phyloP scores from a whole-genome alignment of 2,329 filamentous ascomycete genomes.

The Pleurostoma richardsiae region DNA sequence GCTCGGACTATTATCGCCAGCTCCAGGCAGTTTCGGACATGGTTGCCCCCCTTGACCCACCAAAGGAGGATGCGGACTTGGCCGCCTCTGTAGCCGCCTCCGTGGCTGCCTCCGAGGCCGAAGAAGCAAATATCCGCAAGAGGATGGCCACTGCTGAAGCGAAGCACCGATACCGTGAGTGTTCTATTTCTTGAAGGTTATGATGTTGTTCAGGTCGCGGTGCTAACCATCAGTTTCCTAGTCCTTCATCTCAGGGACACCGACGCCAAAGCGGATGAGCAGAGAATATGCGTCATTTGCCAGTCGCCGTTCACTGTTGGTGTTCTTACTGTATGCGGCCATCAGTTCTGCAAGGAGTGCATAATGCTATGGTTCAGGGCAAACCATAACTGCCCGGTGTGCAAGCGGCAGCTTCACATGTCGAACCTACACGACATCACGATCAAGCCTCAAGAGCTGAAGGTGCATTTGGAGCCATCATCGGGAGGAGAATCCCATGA shows the following conservation, averaged over 20 bases:
- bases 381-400: constrained; percentile 76
- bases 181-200: background rate
- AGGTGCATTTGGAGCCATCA: constrained; percentile 43
- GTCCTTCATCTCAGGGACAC: constrained; percentile 49
- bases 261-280: constrained; percentile 58
- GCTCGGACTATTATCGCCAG: constrained; percentile 86
- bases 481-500: constrained; percentile 10
- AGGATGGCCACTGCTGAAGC: constrained; percentile 61
- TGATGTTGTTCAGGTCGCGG: background rate
- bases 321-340: constrained; percentile 80
- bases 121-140: constrained; percentile 46
- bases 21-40: constrained; percentile 88
- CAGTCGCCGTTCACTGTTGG: constrained; percentile 72
- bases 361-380: constrained; percentile 72
- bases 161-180: constrained; percentile 68
- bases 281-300: constrained; percentile 81
- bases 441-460: constrained; percentile 70
- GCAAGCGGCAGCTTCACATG: constrained; percentile 63
- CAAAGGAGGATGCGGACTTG: constrained; percentile 46
- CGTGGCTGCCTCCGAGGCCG: constrained; percentile 33
- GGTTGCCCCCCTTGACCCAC: constrained; percentile 68
- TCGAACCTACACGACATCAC: constrained; percentile 81
- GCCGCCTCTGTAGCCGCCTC: constrained; percentile 30
- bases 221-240: constrained; percentile 18
- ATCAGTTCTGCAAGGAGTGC: constrained; percentile 88